Conservation (phyloP, 1,284 basidiomycete genomes). For the Puccinia coronata region DNA sequence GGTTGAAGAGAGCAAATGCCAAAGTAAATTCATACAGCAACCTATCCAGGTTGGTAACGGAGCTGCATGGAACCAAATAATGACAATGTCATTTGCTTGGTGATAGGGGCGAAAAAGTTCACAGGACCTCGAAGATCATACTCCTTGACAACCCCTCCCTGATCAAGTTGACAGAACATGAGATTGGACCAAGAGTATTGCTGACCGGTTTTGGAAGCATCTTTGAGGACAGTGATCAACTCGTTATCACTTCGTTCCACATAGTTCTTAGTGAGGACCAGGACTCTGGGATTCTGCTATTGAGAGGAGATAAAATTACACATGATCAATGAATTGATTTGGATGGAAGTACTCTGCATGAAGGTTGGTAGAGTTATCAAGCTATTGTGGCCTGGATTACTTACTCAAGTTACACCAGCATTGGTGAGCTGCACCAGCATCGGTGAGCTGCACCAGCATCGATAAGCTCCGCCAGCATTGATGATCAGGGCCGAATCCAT, state of each 20-base stretch:
- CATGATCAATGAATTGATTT: too few species aligned
- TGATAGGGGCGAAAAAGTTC: constrained; percentile 73
- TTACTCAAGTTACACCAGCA: too few species aligned
- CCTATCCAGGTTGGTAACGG: constrained; percentile 82
- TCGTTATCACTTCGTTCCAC: constrained; percentile 36
- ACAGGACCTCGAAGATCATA: constrained; percentile 64
- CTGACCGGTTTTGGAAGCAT: constrained; percentile 64
- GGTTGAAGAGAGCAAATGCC: constrained; percentile 83
- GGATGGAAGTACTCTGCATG: too few species aligned
- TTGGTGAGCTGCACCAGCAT: too few species aligned
- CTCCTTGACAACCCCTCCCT: constrained; percentile 77
- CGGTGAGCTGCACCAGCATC: too few species aligned
- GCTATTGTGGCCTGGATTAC: too few species aligned
- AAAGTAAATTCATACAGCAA: constrained; percentile 85
- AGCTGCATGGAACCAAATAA: constrained; percentile 85
- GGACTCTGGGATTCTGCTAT: constrained; percentile 38
- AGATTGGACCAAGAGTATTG: constrained; percentile 95
- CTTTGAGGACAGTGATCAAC: constrained; percentile 19
- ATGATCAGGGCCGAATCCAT: too few species aligned
- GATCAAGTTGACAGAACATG: constrained; percentile 90
- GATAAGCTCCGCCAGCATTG: too few species aligned
- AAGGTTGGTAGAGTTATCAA: too few species aligned
- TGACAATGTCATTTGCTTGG: constrained; percentile 75
- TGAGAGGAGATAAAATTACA: not conserved
- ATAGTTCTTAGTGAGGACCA: constrained; percentile 33